A percentile compares a stretch with the other conserved stretches of the same genome.
Conservation (phyloP, 2,329 filamentous ascomycete species). For the Penicillium rolfsii region DNA sequence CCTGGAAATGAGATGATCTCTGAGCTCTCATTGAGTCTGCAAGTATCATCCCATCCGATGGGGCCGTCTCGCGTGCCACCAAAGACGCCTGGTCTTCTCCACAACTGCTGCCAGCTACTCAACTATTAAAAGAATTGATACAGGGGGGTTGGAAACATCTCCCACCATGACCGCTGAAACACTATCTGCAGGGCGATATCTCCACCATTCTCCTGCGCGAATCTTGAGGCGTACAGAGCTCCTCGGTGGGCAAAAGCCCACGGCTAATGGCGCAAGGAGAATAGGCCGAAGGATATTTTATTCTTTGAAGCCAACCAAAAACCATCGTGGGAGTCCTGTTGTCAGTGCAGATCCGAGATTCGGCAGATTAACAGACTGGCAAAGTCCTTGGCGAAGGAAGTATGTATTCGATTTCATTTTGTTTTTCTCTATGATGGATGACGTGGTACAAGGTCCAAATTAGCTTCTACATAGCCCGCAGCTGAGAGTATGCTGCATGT, state of each 20-base stretch:
- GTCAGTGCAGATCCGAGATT: neutral
- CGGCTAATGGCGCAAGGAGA: neutral
- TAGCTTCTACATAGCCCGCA: neutral
- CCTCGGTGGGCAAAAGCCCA: neutral
- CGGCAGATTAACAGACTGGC: neutral
- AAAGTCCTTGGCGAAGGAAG: neutral
- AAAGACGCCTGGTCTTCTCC: neutral
- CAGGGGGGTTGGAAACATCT: neutral
- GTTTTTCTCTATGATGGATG: neutral
- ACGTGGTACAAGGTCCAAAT: neutral
- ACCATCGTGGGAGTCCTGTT: neutral
- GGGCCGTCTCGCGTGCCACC: neutral
- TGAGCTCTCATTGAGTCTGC: neutral
- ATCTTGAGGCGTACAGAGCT: neutral
- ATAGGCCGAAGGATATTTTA: neutral
- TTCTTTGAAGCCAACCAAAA: neutral
- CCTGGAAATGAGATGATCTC: neutral
- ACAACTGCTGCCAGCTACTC: neutral
- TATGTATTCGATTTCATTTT: neutral
- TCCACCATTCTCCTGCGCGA: neutral
- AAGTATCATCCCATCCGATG: neutral
- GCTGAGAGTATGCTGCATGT: neutral
- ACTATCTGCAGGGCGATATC: neutral
- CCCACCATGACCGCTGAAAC: neutral
- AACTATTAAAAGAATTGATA: neutral